Base-by-base conservation (phyloP, 2,329 filamentous ascomycete genomes). In the Stachybotrys chartarum region DNA sequence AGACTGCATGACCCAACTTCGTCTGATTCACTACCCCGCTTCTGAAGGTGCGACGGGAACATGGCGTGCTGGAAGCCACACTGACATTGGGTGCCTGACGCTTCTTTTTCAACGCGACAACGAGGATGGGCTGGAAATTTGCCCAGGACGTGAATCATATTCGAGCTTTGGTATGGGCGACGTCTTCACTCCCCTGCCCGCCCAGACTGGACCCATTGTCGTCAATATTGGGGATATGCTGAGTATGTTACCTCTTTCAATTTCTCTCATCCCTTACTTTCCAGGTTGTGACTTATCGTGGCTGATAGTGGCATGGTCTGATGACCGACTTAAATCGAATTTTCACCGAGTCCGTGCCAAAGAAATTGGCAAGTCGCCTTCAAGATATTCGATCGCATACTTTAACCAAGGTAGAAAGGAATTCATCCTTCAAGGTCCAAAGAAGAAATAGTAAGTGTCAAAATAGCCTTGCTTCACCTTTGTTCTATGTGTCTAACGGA, bases 261-360 rank as follows among this genome's bases (percentile, higher is more conserved):
- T 39, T 39, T 7, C 12, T 39, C 35, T 39, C n/a, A n/a, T n/a
- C n/a, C n/a, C n/a, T n/a, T n/a, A n/a, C n/a, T 39, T 39, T 39
- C 12, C 12, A 39, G 30, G 17, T 6, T n/a, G 14, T 31, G 30
- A 42, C 42, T 48, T 31, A 42, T 24, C 32, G 16, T 14, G 3
- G 30, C 8, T 4, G 16, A 6, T 81, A 24, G 80, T 82, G 78
- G 75, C 70, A 16, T 79, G 78, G 77, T 78, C 74, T 7, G 78
- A 82, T 58, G 79, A 82, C 61, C 72, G 78, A 11, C 79, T 81
- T 66, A 82, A 81, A 62, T 77, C 74, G n/a, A 80, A 78, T 0
- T 80, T 80, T 54, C 79, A 81, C 60, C 72, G 78, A 3, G 78
- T 81, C 35, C 56, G 56, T 16, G 58, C 58, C 31, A 59, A 59